Evolutionary conservation across 192 early-diverging fungal genomes (phyloP).

Genomic region (Mortierella hygrophila): DNA sequence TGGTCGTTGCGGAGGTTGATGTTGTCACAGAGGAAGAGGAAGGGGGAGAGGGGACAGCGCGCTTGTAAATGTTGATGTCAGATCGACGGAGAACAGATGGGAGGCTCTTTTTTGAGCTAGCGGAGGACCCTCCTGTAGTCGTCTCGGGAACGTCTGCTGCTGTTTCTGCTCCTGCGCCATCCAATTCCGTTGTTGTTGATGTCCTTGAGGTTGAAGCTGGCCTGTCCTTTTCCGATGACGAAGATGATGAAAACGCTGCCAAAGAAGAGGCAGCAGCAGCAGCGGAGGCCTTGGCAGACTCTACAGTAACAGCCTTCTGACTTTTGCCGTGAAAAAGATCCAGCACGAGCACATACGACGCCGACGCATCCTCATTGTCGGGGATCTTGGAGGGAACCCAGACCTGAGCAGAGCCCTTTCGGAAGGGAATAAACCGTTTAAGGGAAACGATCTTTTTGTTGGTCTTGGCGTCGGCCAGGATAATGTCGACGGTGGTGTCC

Average conservation of each 20-base stretch:
- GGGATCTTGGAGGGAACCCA: slow-evolving; percentile 27
- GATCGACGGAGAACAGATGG: slow-evolving; percentile 35
- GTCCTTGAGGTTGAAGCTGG: neutral
- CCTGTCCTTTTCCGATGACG: neutral
- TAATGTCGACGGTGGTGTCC: slow-evolving; percentile 46
- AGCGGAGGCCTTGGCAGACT: slow-evolving; percentile 7
- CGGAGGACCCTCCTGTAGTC: neutral
- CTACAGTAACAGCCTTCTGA: slow-evolving; percentile 12
- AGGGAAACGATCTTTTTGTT: slow-evolving; percentile 32
- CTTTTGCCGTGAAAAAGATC: slow-evolving; percentile 32
- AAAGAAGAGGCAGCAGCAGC: neutral
- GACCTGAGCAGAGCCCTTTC: slow-evolving; percentile 28
- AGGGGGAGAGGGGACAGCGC: neutral
- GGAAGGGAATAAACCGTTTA: slow-evolving; percentile 34
- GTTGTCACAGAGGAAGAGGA: neutral
- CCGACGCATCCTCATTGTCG: slow-evolving; percentile 8
- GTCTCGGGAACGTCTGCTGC: neutral
- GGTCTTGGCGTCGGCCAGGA: slow-evolving; percentile 30
- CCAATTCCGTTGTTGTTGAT: neutral
- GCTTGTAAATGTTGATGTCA: slow-evolving; percentile 31
- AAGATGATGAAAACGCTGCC: neutral
- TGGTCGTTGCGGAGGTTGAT: neutral
- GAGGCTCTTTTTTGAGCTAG: slow-evolving; percentile 2
- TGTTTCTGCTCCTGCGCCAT: neutral
- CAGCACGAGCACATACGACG: slow-evolving; percentile 15